Evolutionary conservation across 2,329 filamentous ascomycete species (phyloP), one percentile per base, ranked within the genome.

Genomic region (Knufia petricola): DNA sequence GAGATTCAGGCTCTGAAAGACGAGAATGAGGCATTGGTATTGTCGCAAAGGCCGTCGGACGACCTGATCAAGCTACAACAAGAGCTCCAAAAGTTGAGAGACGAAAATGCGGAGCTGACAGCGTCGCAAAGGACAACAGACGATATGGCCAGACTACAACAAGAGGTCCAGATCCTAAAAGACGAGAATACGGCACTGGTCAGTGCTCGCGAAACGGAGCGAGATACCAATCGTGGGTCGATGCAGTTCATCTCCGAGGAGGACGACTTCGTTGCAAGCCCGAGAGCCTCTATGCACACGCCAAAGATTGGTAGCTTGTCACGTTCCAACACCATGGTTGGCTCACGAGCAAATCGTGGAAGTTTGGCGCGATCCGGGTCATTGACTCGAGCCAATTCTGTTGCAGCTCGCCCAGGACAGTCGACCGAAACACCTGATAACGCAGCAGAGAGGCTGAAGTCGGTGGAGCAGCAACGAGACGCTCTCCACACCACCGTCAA

Each of bases 391-490:
- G 83, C 83, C 6, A 67, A 70, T 43, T 76, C 74, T 0, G 65
- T 73, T 6, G 64, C 62, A 46, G 64, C 59, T 71, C 82, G 71
- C 48, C 30, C 43, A 15, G 24, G 28, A 17, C 71, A 71, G 61
- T 64, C 66, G 60, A 38, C 51, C 50, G 77, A 85, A 57, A 80
- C 78, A 3, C 75, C 81, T 48, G 85, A 90, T 48, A 76, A 78
- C 9, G 67, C 89, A 13, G 79, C 82, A 1, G 88, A 95, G 57
- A 78, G 85, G 24, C 74, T 95, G 15, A 95, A 94, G 66, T 90
- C 96, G 56, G 82, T 95, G 9, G 90, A 96, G 66, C 82, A 87
- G 37, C 92, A 98, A 68, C 80, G 92, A 40, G 90, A 98, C 65
- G 89, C 90, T 1, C 74, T 98, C 4, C 92, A 96, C 69, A 80